phyloP scores from a whole-genome alignment of 352 stramenopile genomes.

The Phytophthora chlamydospora region DNA sequence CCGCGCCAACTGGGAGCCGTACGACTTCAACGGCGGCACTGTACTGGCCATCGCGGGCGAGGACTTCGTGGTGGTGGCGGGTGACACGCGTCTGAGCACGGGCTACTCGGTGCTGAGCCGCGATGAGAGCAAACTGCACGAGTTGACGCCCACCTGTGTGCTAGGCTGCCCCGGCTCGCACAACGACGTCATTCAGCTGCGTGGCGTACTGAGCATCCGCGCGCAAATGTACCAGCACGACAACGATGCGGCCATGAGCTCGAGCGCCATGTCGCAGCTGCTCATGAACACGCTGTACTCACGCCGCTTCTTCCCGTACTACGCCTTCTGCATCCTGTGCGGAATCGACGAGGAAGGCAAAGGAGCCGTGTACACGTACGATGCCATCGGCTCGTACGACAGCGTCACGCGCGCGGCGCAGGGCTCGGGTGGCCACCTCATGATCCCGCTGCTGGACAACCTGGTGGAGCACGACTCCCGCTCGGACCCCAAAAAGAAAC shows the following conservation, averaged over 20 bases:
- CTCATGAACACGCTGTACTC: conserved; percentile 98
- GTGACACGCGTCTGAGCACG: conserved; percentile 95
- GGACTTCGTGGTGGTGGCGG: conserved; percentile 97
- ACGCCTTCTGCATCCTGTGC: conserved; percentile 98
- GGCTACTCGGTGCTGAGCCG: conserved; percentile 98
- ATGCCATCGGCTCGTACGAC: conserved; percentile 95
- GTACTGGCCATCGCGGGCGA: conserved; percentile 93
- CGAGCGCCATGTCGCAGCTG: conserved; percentile 94
- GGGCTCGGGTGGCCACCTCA: conserved; percentile 95
- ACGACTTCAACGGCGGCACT: conserved; percentile 88
- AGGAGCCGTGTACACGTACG: conserved; percentile 98
- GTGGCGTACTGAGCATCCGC: conserved; percentile 78
- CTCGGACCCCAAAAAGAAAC: conserved; percentile 91
- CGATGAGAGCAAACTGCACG: conserved; percentile 92
- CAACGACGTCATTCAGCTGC: conserved; percentile 89
- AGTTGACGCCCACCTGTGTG: conserved; percentile 74
- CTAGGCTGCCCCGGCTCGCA: conserved; percentile 82
- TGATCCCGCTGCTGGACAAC: conserved; percentile 99
- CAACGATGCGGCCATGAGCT: conserved; percentile 94
- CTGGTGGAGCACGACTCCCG: conserved; percentile 93
- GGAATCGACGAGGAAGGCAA: conserved; percentile 97
- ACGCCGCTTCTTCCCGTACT: conserved; percentile 99
- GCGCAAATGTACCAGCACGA: conserved; percentile 94
- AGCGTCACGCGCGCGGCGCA: conserved; percentile 75
- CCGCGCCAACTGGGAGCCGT: conserved; percentile 77